Evolutionary conservation across 345 rosid species (phyloP).

Genomic region (Eucalyptus cloeziana): DNA sequence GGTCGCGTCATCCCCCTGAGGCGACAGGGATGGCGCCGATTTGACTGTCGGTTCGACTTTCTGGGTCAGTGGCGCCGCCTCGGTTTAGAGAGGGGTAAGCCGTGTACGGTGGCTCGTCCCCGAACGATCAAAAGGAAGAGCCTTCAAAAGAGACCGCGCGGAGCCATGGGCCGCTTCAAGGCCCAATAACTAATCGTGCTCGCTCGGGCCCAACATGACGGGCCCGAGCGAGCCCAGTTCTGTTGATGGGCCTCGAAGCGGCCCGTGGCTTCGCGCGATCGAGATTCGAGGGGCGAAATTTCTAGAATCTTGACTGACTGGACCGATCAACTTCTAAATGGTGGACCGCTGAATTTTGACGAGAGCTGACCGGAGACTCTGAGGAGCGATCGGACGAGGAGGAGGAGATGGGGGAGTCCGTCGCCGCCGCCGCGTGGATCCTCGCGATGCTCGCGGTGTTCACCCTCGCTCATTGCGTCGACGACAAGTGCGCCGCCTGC

Average conservation of each 20-base stretch:
- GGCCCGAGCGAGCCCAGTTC: too few species aligned
- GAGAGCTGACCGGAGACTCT: background rate
- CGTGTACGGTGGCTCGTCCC: background rate
- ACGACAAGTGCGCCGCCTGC: slow-evolving; percentile 84
- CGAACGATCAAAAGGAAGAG: background rate
- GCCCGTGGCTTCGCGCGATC: background rate
- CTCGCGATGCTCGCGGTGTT: slow-evolving; percentile 14
- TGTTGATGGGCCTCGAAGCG: background rate
- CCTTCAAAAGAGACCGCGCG: background rate
- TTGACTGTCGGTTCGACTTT: background rate
- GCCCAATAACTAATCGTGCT: background rate
- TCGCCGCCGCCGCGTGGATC: slow-evolving; percentile 4
- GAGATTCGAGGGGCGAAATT: background rate
- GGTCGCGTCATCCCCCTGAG: background rate
- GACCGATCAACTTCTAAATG: background rate
- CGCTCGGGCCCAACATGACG: accelerated
- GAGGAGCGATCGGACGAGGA: background rate
- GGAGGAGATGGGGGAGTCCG: slow-evolving; percentile 6
- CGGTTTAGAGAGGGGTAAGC: background rate
- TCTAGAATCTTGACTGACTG: background rate
- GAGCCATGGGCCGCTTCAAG: background rate
- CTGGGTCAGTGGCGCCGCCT: background rate
- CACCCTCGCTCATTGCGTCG: slow-evolving; percentile 21
- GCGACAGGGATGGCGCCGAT: background rate
- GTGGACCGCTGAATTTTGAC: background rate